Conservation (phyloP, 805 yeast species). For the Metschnikowia matae region DNA sequence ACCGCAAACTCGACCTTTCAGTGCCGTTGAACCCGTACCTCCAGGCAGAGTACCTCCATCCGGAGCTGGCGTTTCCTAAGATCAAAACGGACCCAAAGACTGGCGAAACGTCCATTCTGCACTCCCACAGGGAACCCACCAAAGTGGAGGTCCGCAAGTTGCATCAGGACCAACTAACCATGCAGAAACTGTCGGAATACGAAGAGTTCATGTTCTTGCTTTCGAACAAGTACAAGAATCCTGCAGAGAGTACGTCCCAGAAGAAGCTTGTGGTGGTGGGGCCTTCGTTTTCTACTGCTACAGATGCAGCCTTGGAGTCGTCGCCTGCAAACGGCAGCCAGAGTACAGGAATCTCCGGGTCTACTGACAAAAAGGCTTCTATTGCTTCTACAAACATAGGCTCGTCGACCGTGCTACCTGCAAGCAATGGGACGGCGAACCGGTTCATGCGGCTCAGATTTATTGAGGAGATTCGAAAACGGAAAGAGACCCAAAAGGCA, state of each 20-base stretch:
- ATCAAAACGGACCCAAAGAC: slow-evolving; percentile 38
- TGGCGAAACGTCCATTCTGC: slow-evolving; percentile 27
- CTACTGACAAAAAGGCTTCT: slow-evolving; percentile 7
- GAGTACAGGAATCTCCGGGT: neutral
- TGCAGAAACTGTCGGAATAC: slow-evolving; percentile 73
- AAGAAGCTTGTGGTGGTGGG: slow-evolving; percentile 39
- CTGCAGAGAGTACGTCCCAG: slow-evolving; percentile 34
- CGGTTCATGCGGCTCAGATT: slow-evolving; percentile 86
- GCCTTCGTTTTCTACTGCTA: slow-evolving; percentile 19
- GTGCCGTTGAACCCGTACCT: slow-evolving; percentile 69
- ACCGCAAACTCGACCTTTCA: slow-evolving; percentile 70
- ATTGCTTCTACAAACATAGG: slow-evolving; percentile 7
- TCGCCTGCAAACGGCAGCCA: slow-evolving; percentile 13
- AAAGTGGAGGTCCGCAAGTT: slow-evolving; percentile 30
- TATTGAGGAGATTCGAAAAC: slow-evolving; percentile 78
- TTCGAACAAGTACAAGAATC: slow-evolving; percentile 36
- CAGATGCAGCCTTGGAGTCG: slow-evolving; percentile 16
- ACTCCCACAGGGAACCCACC: slow-evolving; percentile 30
- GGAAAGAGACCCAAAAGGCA: slow-evolving; percentile 46
- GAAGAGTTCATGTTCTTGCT: slow-evolving; percentile 77
- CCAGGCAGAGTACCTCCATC: slow-evolving; percentile 44
- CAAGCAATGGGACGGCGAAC: slow-evolving; percentile 35
- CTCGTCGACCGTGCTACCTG: slow-evolving; percentile 18
- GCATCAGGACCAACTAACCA: slow-evolving; percentile 39
- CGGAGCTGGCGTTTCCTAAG: slow-evolving; percentile 46